phyloP scores from a whole-genome alignment of 2,329 filamentous ascomycete genomes.

The Daldinia sp. region DNA sequence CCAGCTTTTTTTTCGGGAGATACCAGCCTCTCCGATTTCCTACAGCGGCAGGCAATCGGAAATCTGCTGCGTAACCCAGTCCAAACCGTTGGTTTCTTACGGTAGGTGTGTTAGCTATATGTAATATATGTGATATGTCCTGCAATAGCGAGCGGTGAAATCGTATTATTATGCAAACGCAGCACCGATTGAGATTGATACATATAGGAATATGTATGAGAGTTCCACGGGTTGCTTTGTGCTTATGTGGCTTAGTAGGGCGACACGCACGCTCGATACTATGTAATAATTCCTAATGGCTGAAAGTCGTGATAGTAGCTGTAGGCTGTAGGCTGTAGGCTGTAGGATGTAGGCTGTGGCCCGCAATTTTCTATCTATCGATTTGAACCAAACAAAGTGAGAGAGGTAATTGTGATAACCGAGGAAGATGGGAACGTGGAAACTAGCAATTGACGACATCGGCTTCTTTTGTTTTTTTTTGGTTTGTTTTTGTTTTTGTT shows the following conservation, averaged over 20 bases:
- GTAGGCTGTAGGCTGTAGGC: too few species aligned
- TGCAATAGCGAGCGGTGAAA: slow-evolving; percentile 19
- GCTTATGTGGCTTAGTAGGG: background rate
- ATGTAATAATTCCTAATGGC: slow-evolving; percentile 23
- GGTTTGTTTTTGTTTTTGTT: slow-evolving; percentile 9
- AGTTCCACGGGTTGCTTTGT: slow-evolving; percentile 27
- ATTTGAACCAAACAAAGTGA: slow-evolving; percentile 18
- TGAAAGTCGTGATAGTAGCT: slow-evolving; percentile 11
- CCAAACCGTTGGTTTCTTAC: slow-evolving; percentile 8
- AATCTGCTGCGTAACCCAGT: slow-evolving; percentile 4
- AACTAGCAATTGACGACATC: background rate
- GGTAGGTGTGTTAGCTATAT: background rate
- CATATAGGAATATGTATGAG: background rate
- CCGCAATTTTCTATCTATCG: slow-evolving; percentile 3
- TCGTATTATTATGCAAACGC: slow-evolving; percentile 25
- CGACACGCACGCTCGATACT: background rate
- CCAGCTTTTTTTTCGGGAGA: slow-evolving; percentile 17
- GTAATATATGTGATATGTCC: slow-evolving; percentile 8
- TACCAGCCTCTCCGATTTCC: slow-evolving; percentile 31
- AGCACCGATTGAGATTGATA: slow-evolving; percentile 30
- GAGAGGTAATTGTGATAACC: slow-evolving; percentile 16
- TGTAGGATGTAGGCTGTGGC: too few species aligned
- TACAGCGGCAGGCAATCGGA: slow-evolving; percentile 6
- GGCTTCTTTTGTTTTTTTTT: background rate
- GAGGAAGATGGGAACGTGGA: too few species aligned